A percentile compares a stretch with the other conserved stretches of the same genome.
These are phyloP conservation scores for apple (Malus domestica) DNA, from an alignment of 306 rosid genomes.

Conservation along the genomic window DNA sequence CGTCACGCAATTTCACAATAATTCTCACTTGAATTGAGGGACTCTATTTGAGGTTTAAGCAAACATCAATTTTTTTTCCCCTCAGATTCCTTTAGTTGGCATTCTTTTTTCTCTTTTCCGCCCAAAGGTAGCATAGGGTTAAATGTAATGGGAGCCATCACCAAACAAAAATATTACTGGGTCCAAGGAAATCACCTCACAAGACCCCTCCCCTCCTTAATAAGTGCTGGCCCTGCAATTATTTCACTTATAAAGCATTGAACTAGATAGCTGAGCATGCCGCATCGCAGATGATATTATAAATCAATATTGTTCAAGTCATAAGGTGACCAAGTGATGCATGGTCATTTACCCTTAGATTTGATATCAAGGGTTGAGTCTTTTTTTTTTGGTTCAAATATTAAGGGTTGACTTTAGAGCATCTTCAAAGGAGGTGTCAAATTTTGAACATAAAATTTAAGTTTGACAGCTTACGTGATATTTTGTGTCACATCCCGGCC, in stretches of 20 bases:
- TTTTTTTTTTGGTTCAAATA: too few species aligned
- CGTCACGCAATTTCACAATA: neutral
- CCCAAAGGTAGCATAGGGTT: neutral
- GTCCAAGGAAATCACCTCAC: neutral
- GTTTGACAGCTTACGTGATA: too few species aligned
- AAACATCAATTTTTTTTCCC: neutral
- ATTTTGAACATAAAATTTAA: too few species aligned
- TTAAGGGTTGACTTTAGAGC: too few species aligned
- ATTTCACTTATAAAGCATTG: neutral
- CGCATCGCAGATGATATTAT: too few species aligned
- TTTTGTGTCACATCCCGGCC: too few species aligned
- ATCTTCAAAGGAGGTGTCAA: too few species aligned
- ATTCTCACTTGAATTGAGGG: neutral
- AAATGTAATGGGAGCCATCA: neutral
- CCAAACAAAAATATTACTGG: neutral
- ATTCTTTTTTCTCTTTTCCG: neutral
- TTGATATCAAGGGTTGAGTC: too few species aligned
- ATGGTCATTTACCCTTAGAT: too few species aligned
- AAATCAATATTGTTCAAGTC: too few species aligned
- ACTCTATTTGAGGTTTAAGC: neutral
- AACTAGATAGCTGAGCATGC: neutral
- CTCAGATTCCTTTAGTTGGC: neutral
- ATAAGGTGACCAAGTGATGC: too few species aligned
- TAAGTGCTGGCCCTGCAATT: neutral
- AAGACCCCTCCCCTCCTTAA: neutral